Evolutionary conservation across 2,329 filamentous ascomycete species (phyloP), one percentile per base, ranked within the genome.

Genomic region (Purpureocillium lavendulum): DNA sequence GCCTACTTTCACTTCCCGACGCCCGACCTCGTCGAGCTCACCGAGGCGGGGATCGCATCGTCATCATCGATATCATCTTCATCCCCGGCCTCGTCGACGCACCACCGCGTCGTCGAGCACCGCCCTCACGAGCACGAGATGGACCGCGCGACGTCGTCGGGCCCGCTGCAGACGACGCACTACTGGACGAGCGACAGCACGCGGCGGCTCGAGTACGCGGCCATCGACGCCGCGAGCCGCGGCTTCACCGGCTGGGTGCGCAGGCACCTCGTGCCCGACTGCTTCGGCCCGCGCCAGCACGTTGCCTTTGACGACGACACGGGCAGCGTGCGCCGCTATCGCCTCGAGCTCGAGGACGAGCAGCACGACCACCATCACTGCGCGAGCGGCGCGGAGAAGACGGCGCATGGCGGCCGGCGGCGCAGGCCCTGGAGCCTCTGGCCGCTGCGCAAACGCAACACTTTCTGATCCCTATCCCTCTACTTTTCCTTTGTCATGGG

Each of bases 121-220:
- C 5, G 21, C 21, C 21, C 5, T 26, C 21, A 6, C 10, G 21
- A 26, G 21, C 21, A 26, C 21, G 21, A 26, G 10, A 10, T 6
- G 21, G 21, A 26, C 21, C 21, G 21, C 10, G 21, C 21, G 21
- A 26, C 21, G 5, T 26, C 21, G 21, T 26, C 21, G 5, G 21
- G 21, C 3, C 63, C 66, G 2, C 77, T 74, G 4, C 69, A 71
- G 47, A 80, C 78, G 3, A 75, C 74, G 2, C 75, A 81, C 52
- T 82, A 82, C 59, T 82, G 78, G 78, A 82, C 77, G 1, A 80
- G 75, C 50, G 75, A 81, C 52, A 67, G 66, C 39, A 81, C 77
- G 0, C 68, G 78, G 4, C 66, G 76, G 10, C 65, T 80, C 4
- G 78, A 82, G 60, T 82, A 82, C 49, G 78, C 77, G 0, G 78